These are phyloP conservation scores for Ganoderma boninense DNA, from an alignment of 1,284 basidiomycete species.

Conservation along the genomic window DNA sequence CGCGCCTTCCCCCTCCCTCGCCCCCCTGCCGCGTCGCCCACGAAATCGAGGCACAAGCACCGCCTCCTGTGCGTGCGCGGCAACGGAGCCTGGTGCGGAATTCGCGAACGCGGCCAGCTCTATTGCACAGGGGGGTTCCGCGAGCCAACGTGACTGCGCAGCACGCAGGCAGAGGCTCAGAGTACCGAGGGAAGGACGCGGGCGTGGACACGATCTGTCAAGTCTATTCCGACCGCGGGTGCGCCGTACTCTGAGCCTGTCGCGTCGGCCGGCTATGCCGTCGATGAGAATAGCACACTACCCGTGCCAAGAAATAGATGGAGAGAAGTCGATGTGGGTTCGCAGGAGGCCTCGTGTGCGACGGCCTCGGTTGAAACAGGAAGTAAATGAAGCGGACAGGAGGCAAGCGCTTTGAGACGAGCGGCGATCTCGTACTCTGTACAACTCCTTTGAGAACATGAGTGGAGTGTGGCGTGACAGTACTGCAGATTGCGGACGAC, in stretches of 20 bases:
- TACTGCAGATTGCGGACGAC: neutral
- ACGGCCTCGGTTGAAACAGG: neutral
- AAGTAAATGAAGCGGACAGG: neutral
- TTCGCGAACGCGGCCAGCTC: conserved; percentile 21
- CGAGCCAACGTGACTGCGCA: conserved; percentile 11
- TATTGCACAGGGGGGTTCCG: conserved; percentile 2
- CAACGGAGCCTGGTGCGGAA: conserved; percentile 21
- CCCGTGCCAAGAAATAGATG: neutral
- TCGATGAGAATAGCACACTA: conserved; percentile 10
- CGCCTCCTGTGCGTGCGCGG: neutral
- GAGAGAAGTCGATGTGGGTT: neutral
- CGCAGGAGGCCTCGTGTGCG: conserved; percentile 12
- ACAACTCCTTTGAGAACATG: neutral
- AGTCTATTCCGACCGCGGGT: conserved; percentile 12
- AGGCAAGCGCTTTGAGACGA: neutral
- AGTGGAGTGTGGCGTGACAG: neutral
- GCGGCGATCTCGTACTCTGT: conserved; percentile 5
- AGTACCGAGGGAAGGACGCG: conserved; percentile 9
- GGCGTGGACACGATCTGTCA: conserved; percentile 22
- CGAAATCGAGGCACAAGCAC: neutral
- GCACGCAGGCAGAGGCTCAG: neutral
- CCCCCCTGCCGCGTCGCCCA: neutral
- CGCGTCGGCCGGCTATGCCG: conserved; percentile 4
- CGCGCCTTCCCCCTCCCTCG: neutral
- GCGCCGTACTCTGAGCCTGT: neutral